These are phyloP conservation scores for Morella rubra DNA, from an alignment of 306 rosid genomes.

Conservation along the genomic window DNA sequence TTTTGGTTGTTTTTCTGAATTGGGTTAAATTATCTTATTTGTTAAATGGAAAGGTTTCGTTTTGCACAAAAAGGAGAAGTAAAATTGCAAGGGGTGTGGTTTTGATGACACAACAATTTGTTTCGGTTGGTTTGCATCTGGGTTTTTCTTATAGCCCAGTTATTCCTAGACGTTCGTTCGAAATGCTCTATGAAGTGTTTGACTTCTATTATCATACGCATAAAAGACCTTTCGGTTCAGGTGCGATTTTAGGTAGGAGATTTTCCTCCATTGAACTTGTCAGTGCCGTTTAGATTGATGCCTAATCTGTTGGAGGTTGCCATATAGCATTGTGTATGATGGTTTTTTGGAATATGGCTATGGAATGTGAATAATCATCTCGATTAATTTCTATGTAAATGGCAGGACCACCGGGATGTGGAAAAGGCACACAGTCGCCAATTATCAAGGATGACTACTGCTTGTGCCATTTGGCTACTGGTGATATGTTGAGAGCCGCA, in stretches of 20 bases:
- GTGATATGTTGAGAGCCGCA: constrained; percentile 98
- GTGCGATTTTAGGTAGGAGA: not conserved
- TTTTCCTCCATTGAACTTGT: not conserved
- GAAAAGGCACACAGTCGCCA: constrained; percentile 98
- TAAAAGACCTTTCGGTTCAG: not conserved
- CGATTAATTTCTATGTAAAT: constrained; percentile 21
- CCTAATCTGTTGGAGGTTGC: constrained; percentile 3
- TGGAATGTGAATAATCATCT: constrained; percentile 11
- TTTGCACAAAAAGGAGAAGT: not conserved
- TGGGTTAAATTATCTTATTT: not conserved
- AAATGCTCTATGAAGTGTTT: not conserved
- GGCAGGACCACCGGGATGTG: constrained; percentile 99
- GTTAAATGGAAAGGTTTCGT: not conserved
- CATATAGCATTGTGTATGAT: not conserved
- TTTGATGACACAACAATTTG: not conserved
- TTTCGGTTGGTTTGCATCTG: not conserved
- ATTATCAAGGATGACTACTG: constrained; percentile 93
- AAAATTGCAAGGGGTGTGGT: not conserved
- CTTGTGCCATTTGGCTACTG: constrained; percentile 98
- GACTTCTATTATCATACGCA: not conserved
- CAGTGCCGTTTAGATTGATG: not conserved
- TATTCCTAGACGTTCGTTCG: not conserved
- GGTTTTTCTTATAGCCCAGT: not conserved
- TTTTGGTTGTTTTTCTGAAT: not conserved
- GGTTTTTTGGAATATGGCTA: not conserved